phyloP scores from a whole-genome alignment of 257 asterid genomes.

The Solanum ossicruentum region DNA sequence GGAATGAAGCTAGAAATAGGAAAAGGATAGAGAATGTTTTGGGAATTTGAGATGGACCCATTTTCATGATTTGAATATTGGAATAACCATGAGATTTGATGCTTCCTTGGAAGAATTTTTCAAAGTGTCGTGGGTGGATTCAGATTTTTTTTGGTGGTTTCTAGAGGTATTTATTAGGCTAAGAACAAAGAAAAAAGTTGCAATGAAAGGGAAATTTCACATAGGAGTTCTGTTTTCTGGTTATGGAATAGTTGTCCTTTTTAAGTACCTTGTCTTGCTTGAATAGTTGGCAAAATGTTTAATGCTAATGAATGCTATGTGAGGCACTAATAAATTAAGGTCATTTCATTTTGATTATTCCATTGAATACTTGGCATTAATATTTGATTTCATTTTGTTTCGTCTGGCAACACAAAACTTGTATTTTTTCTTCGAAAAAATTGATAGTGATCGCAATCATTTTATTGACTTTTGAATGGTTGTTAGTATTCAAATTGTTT shows the following conservation, averaged over 20 bases:
- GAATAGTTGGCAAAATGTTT: neutral
- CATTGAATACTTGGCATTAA: neutral
- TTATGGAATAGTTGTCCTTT: neutral
- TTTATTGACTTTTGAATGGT: neutral
- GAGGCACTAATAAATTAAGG: neutral
- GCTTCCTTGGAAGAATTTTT: neutral
- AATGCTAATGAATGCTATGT: neutral
- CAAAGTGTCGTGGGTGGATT: neutral
- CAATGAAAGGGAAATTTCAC: neutral
- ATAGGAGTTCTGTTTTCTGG: too few relatives aligned
- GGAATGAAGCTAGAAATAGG: neutral
- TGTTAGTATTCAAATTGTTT: neutral
- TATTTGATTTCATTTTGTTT: neutral
- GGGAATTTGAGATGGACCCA: slow-evolving; percentile 29
- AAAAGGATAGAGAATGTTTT: slow-evolving; percentile 1
- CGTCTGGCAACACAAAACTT: neutral
- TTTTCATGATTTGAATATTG: slow-evolving; percentile 10
- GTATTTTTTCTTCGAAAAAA: neutral
- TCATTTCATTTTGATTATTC: neutral
- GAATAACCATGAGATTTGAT: neutral
- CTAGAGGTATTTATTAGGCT: neutral
- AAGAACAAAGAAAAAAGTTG: neutral
- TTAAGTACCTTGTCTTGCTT: neutral
- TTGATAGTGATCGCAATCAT: neutral
- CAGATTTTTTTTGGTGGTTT: neutral